phyloP scores from a whole-genome alignment of 2,329 filamentous ascomycete species.

The Teratosphaeria viscida region DNA sequence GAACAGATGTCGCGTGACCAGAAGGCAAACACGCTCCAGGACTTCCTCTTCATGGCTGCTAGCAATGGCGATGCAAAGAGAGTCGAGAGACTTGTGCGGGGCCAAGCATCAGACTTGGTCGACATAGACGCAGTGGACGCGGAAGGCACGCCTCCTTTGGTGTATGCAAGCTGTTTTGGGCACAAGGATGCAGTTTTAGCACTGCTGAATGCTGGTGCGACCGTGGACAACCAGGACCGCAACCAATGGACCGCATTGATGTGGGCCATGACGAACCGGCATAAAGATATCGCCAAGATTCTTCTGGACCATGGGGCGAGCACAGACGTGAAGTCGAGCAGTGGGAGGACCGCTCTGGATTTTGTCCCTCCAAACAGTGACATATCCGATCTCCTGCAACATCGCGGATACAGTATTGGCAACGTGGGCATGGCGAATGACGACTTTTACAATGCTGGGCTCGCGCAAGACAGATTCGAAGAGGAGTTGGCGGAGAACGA shows the following conservation, averaged over 20 bases:
- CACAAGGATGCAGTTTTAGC: slow-evolving; percentile 81
- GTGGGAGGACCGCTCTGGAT: slow-evolving; percentile 86
- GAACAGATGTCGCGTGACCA: slow-evolving; percentile 63
- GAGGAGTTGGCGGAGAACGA: slow-evolving; percentile 97
- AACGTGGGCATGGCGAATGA: slow-evolving; percentile 61
- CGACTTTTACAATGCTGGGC: slow-evolving; percentile 89
- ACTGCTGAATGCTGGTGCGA: slow-evolving; percentile 72
- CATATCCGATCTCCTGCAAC: slow-evolving; percentile 88
- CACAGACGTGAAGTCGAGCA: slow-evolving; percentile 90
- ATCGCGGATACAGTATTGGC: slow-evolving; percentile 85
- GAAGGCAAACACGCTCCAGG: slow-evolving; percentile 74
- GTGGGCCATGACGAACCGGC: slow-evolving; percentile 99
- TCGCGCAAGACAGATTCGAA: slow-evolving; percentile 88
- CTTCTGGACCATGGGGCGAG: slow-evolving; percentile 88
- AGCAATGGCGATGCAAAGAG: slow-evolving; percentile 88
- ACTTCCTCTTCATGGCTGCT: slow-evolving; percentile 83
- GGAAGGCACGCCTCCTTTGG: slow-evolving; percentile 89
- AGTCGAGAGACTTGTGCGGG: slow-evolving; percentile 63
- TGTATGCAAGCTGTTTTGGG: slow-evolving; percentile 97
- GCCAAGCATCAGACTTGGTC: slow-evolving; percentile 63
- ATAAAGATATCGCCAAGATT: slow-evolving; percentile 90
- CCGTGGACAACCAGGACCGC: slow-evolving; percentile 86
- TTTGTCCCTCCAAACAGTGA: slow-evolving; percentile 94
- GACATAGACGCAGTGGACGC: slow-evolving; percentile 83
- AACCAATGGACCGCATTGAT: slow-evolving; percentile 97